Evolutionary conservation across 2,329 filamentous ascomycete species (phyloP), one percentile per base, ranked within the genome.

Genomic region (Fusarium brachygibbosum): DNA sequence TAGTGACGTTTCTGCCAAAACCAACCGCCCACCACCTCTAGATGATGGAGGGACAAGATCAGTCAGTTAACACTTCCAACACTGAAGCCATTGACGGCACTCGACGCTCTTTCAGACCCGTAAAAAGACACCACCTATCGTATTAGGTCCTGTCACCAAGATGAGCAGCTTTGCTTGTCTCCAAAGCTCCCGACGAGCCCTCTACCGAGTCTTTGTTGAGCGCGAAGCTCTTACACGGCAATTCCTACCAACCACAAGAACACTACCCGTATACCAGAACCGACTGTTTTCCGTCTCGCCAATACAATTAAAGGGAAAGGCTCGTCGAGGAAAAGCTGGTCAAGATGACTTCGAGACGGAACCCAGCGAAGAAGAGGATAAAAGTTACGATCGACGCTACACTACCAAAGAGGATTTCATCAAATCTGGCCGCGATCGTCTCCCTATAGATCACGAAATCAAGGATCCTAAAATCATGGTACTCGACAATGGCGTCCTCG

Each of bases 191-290:
- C 80, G 81, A n/a, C 71, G 78, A 35, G 83, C 83, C 63, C 80
- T 87, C 7, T 80, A 82, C 45, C 78, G 80, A 54, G 81, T 85
- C 48, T 85, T 87, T 68, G 68, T 86, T 66, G 75, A 78, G 55
- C 73, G 64, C 41, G 74, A 76, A 63, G 54, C 68, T 40, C 55
- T 78, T 45, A 54, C 70, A 35, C 68, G 70, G 55, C 67, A 74
- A 38, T 67, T 73, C 59, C 61, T 70, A 44, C 50, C 57, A 28
- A 25, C 45, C 35, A 34, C 53, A 14, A 19, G 49, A n/a, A 45
- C 42, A 7, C 23, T 63, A 42, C 56, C 59, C 1, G 31, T 69
- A 32, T 31, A 35, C 25, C 74, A 72, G 40, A 52, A 34, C 14
- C 68, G 75, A 10, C 46, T 57, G 11, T 72, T 76, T 31, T 58